These are phyloP conservation scores for Pleoardoris graminearum DNA, from an alignment of 2,329 filamentous ascomycete species.

Conservation along the genomic window DNA sequence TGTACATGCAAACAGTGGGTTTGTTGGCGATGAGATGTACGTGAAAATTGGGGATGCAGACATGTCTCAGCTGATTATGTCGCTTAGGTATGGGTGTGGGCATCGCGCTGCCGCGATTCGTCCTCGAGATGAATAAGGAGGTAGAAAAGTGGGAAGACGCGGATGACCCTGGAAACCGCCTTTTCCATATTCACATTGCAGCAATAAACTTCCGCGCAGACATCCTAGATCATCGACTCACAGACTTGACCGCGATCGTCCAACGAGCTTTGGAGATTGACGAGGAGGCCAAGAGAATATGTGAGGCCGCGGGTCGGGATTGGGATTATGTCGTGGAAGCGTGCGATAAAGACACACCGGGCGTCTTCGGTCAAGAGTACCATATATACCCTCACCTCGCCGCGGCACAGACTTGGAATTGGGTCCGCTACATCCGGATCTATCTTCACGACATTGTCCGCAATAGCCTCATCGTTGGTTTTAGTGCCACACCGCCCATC, in stretches of 20 bases:
- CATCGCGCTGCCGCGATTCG: constrained; percentile 25
- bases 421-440: constrained; percentile 38
- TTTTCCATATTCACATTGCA: constrained; percentile 36
- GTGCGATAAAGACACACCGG: constrained; percentile 15
- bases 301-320: constrained; percentile 18
- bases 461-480: constrained; percentile 32
- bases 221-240: constrained; percentile 21
- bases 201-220: constrained; percentile 32
- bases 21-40: constrained; percentile 32
- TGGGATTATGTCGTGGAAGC: constrained; percentile 32
- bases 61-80: not conserved
- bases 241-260: constrained; percentile 27
- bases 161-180: constrained; percentile 28
- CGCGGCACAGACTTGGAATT: constrained; percentile 40
- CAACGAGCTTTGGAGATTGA: constrained; percentile 33
- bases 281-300: constrained; percentile 21
- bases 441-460: constrained; percentile 43
- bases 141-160: constrained; percentile 23
- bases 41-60: not conserved
- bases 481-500: constrained; percentile 29
- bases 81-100: constrained; percentile 24
- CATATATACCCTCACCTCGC: constrained; percentile 36
- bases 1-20: constrained; percentile 38
- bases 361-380: constrained; percentile 33
- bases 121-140: constrained; percentile 32